Conservation (phyloP, 2,329 filamentous ascomycete species). For the Stachybotrys echinatus region DNA sequence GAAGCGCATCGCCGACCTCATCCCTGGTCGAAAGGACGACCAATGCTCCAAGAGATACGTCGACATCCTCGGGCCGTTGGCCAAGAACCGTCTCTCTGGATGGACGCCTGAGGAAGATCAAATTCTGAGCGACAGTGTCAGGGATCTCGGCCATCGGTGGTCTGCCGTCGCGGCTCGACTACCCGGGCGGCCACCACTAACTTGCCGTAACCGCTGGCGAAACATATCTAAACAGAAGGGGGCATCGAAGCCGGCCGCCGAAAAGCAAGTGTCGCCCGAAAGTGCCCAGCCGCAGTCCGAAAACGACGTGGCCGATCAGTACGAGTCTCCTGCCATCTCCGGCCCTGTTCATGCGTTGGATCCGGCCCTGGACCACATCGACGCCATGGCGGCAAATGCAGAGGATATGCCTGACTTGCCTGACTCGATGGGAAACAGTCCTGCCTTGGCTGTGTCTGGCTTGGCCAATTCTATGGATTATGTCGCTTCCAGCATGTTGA, state of each 20-base stretch:
- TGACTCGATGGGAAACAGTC: neutral
- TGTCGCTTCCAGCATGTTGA: neutral
- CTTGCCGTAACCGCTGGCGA: conserved; percentile 22
- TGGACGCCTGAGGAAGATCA: conserved; percentile 19
- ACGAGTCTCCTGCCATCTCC: neutral
- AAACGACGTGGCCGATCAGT: neutral
- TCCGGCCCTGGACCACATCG: neutral
- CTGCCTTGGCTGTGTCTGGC: too few relatives aligned
- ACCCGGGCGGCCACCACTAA: conserved; percentile 19
- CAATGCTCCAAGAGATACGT: conserved; percentile 23
- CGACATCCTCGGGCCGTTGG: conserved; percentile 19
- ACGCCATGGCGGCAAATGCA: neutral
- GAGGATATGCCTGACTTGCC: neutral
- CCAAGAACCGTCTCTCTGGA: conserved; percentile 16
- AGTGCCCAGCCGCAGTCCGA: neutral
- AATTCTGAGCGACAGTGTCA: conserved; percentile 16
- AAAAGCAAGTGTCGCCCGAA: neutral
- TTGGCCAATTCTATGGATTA: neutral
- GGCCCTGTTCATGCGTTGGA: neutral
- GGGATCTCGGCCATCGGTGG: conserved; percentile 18
- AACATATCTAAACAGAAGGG: conserved; percentile 1
- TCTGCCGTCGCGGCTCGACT: conserved; percentile 19
- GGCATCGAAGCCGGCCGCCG: neutral
- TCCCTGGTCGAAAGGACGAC: conserved; percentile 22
- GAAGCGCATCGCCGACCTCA: conserved; percentile 19